These are phyloP conservation scores for Asparagopsis taxiformis DNA, from an alignment of 31 red algal species.

Conservation along the genomic window DNA sequence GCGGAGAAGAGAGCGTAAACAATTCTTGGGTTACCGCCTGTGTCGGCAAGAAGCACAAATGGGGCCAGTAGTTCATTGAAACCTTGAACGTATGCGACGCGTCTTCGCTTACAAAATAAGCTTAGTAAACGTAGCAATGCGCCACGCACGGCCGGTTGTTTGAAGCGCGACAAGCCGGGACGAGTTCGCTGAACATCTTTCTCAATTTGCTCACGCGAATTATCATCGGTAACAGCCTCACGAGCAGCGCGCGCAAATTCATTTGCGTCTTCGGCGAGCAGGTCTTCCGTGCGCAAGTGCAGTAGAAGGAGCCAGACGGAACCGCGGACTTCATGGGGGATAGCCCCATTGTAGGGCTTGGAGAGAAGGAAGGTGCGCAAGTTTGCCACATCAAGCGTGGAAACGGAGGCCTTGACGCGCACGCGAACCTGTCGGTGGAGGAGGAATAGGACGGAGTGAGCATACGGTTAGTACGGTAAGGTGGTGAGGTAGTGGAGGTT, in stretches of 20 bases:
- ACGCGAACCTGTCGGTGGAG: slow-evolving; percentile 26
- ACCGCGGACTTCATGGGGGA: slow-evolving; percentile 83
- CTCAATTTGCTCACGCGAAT: slow-evolving; percentile 85
- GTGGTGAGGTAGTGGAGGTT: too few relatives aligned
- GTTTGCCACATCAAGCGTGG: slow-evolving; percentile 58
- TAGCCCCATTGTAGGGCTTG: slow-evolving; percentile 43
- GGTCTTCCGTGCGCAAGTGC: slow-evolving; percentile 60
- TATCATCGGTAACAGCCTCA: slow-evolving; percentile 62
- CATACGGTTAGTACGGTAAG: too few relatives aligned
- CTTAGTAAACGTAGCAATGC: slow-evolving; percentile 73
- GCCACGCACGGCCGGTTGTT: slow-evolving; percentile 66
- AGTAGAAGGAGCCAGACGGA: slow-evolving; percentile 78
- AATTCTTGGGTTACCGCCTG: slow-evolving; percentile 74
- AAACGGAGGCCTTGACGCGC: slow-evolving; percentile 50
- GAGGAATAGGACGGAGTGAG: not conserved
- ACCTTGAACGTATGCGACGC: slow-evolving; percentile 90
- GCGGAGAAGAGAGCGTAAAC: slow-evolving; percentile 84
- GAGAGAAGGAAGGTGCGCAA: slow-evolving; percentile 58
- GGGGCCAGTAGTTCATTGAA: slow-evolving; percentile 95
- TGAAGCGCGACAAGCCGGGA: slow-evolving; percentile 70
- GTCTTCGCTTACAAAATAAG: slow-evolving; percentile 75
- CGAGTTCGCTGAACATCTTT: slow-evolving; percentile 90
- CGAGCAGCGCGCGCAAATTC: slow-evolving; percentile 72
- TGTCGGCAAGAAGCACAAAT: slow-evolving; percentile 86
- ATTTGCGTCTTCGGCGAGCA: slow-evolving; percentile 61